Base-by-base conservation (phyloP, 225 moss, liverwort and hornwort genomes). In the Neckera pumila region DNA sequence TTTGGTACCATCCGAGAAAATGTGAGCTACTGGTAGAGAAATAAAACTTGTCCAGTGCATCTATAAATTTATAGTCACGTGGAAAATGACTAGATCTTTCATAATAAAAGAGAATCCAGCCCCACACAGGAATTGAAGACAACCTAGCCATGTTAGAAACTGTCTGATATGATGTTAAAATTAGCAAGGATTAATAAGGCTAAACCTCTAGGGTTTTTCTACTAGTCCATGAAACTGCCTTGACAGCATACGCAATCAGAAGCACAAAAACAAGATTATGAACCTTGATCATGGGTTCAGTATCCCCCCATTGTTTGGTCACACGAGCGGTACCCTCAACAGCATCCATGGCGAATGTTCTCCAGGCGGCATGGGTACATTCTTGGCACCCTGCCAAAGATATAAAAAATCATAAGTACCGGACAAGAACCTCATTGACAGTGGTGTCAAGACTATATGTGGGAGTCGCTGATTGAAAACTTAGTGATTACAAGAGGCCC, bases 311-410 rank as follows among this genome's bases (percentile, higher is more conserved):
- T 88, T 99, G 98, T 71, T 92, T 92, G 85, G 85, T 91, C 91
- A 99, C 97, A 82, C 95, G 95, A 76, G 98, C 98, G n/a, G 94
- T 94, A 75, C 98, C 96, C 80, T 95, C 96, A 43, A 65, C 86
- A 78, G 94, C 97, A 92, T 96, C 98, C 98, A 99, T 97, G 83
- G 86, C 47, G 91, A 99, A 99, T 13, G 98, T 99, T 63, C 96
- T 94, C 75, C 94, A 86, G 49, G 98, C 98, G 94, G 94, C 92
- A 86, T 91, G 87, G 25, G 93, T 93, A 89, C 98, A 99, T 90
- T 97, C 95, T 83, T 92, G 96, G 90, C 98, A 99, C 64, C 97
- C 98, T 99, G 95, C 89, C 89, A 89, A 67, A 80, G 4, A n/a
- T 33, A 60, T 38, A 12, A 54, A 71, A n/a, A 53, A 16, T 43